Evolutionary conservation across 2,329 filamentous ascomycete genomes (phyloP).

Genomic region (Akanthomyces uredinophilus): DNA sequence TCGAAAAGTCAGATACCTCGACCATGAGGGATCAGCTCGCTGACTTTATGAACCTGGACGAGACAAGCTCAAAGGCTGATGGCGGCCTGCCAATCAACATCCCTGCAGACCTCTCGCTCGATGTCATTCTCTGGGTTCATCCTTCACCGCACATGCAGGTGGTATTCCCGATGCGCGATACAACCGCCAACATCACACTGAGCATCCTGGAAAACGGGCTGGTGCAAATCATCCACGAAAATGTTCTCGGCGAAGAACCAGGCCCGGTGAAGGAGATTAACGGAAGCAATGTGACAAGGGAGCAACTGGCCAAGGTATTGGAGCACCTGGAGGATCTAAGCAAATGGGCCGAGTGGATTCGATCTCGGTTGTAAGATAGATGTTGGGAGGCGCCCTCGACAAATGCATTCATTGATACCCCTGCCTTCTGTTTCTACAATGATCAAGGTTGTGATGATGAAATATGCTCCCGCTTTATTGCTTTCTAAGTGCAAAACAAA

Average conservation of each 20-base stretch:
- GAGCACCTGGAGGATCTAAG: slow-evolving; percentile 49
- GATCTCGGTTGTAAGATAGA: slow-evolving; percentile 30
- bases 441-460: background rate
- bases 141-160: slow-evolving; percentile 46
- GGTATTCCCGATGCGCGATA: slow-evolving; percentile 46
- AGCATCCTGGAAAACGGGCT: slow-evolving; percentile 56
- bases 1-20: slow-evolving; percentile 15
- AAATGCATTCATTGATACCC: slow-evolving; percentile 7
- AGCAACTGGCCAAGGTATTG: slow-evolving; percentile 41
- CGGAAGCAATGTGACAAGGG: slow-evolving; percentile 27
- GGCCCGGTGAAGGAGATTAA: slow-evolving; percentile 27
- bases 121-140: slow-evolving; percentile 49
- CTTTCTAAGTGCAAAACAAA: background rate
- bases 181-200: slow-evolving; percentile 49
- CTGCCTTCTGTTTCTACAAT: background rate
- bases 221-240: slow-evolving; percentile 54
- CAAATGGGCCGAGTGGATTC: slow-evolving; percentile 50
- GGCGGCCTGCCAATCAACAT: background rate
- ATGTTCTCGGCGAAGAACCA: slow-evolving; percentile 32
- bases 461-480: background rate
- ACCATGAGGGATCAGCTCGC: slow-evolving; percentile 30
- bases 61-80: background rate
- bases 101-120: slow-evolving; percentile 32
- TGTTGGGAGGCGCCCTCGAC: background rate
- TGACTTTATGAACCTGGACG: slow-evolving; percentile 24